Evolutionary conservation across 2,329 filamentous ascomycete species (phyloP).

Genomic region (Monilinia aucupariae): DNA sequence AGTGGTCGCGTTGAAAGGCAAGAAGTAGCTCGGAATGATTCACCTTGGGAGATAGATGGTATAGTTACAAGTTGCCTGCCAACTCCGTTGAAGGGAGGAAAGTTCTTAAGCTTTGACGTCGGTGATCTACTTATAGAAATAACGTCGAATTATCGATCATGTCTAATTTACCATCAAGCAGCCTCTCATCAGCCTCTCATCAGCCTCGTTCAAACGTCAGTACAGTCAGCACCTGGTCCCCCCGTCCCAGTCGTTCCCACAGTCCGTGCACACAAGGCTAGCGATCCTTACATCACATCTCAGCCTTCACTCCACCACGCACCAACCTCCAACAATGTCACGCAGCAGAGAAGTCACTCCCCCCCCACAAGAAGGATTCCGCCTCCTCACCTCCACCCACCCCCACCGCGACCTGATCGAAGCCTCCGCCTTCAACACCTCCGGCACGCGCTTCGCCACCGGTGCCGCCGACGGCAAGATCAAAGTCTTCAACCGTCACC

Average conservation of each 20-base stretch:
- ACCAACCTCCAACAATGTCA: slow-evolving; percentile 15
- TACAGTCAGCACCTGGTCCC: too few relatives aligned
- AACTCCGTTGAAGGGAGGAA: too few relatives aligned
- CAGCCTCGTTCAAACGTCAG: background rate
- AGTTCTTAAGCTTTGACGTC: background rate
- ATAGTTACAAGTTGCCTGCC: background rate
- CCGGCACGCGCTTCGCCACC: slow-evolving; percentile 85
- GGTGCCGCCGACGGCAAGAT: slow-evolving; percentile 90
- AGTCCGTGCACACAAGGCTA: slow-evolving; percentile 6
- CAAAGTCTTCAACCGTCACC: slow-evolving; percentile 81
- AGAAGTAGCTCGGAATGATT: background rate
- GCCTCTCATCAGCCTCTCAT: too few relatives aligned
- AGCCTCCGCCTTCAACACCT: slow-evolving; percentile 77
- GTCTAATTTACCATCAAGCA: background rate
- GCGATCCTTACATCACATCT: background rate
- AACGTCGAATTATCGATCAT: background rate
- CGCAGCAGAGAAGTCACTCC: slow-evolving; percentile 23
- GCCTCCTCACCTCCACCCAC: slow-evolving; percentile 66
- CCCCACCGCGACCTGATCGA: slow-evolving; percentile 55
- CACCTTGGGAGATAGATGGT: too few relatives aligned
- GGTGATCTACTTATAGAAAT: background rate
- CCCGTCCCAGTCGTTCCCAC: too few relatives aligned
- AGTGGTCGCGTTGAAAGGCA: background rate
- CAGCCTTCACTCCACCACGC: background rate
- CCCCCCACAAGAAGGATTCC: slow-evolving; percentile 25